Evolutionary conservation across 148 eudicot species (phyloP).

Genomic region (Fallopia convolvulus): DNA sequence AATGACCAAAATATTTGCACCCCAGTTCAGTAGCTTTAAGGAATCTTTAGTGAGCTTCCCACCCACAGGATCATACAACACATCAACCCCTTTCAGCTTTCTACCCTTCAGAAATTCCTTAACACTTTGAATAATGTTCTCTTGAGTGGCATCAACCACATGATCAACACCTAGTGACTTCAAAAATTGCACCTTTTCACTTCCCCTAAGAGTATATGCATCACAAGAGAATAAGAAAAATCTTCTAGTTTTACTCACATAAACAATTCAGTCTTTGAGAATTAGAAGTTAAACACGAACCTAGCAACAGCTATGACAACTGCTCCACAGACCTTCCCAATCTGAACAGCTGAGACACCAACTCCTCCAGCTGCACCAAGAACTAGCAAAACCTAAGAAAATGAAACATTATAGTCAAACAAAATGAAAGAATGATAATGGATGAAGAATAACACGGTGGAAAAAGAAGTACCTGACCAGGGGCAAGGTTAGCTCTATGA

Average conservation of each 20-base stretch:
- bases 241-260: neutral
- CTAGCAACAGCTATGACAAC: slow-evolving; percentile 88
- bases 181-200: slow-evolving; percentile 71
- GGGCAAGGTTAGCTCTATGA: slow-evolving; percentile 75
- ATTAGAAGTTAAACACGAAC: slow-evolving; percentile 22
- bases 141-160: slow-evolving; percentile 73
- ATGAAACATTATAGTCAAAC: neutral
- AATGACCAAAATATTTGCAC: slow-evolving; percentile 83
- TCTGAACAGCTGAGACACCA: slow-evolving; percentile 93
- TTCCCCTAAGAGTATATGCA: slow-evolving; percentile 52
- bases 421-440: neutral
- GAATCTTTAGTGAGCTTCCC: slow-evolving; percentile 85
- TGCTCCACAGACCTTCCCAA: slow-evolving; percentile 89
- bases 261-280: neutral
- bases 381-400: slow-evolving; percentile 70
- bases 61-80: slow-evolving; percentile 97
- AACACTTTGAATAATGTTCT: slow-evolving; percentile 51
- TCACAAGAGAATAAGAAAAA: neutral
- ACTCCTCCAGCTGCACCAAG: slow-evolving; percentile 99
- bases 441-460: neutral
- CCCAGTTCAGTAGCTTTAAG: slow-evolving; percentile 83
- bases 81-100: slow-evolving; percentile 91
- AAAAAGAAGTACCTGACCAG: slow-evolving; percentile 58
- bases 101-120: slow-evolving; percentile 70
- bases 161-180: slow-evolving; percentile 80